Base-by-base conservation (phyloP, 495 filamentous ascomycete species). In the Hypoxylon fragiforme region DNA sequence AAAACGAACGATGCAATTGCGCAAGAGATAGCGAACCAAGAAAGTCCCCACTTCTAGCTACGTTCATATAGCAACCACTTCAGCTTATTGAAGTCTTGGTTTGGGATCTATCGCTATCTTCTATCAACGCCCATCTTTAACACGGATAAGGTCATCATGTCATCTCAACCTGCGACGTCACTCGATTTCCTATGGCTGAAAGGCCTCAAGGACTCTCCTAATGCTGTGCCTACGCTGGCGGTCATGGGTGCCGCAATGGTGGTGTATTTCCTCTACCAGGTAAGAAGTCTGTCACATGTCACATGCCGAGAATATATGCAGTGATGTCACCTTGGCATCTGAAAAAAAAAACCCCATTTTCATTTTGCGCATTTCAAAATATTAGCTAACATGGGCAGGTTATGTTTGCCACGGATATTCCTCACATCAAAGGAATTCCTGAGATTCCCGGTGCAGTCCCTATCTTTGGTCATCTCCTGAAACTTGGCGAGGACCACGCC, bases 401-500 rank as follows among this genome's bases (percentile, higher is more conserved):
- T 18, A 26, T 35, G 32, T 42, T n/a, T 22, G 11, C 16, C 28
- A 51, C 46, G 5, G 54, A 51, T 42, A 46, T 57, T 59, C 9
- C 77, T 71, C 42, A 79, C 22, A 58, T 58, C 15, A 52, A 31
- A 34, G 76, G 76, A 16, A 40, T 83, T 0, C 77, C 76, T 9
- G 77, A 81, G 39, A 77, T 81, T 14, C 80, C 79, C 3, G 73
- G 75, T 3, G 73, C 74, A 4, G 40, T 77, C 5, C 79, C 79
- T 1, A 60, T 82, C 24, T 68, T 76, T 32, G 79, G 80, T 1
- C 77, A 83, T 64, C 71, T 84, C 0, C 67, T 79, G n/a, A 61
- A 73, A 31, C 75, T 83, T 6, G 80, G 81, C 7, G 77, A 77
- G 2, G 77, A 82, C 40, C 80, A 84, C 61, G 80, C 81, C 9